A percentile compares a stretch with the other conserved stretches of the same genome.
Conservation (phyloP, 2,329 filamentous ascomycete species). For the Ophiostoma sp. region DNA sequence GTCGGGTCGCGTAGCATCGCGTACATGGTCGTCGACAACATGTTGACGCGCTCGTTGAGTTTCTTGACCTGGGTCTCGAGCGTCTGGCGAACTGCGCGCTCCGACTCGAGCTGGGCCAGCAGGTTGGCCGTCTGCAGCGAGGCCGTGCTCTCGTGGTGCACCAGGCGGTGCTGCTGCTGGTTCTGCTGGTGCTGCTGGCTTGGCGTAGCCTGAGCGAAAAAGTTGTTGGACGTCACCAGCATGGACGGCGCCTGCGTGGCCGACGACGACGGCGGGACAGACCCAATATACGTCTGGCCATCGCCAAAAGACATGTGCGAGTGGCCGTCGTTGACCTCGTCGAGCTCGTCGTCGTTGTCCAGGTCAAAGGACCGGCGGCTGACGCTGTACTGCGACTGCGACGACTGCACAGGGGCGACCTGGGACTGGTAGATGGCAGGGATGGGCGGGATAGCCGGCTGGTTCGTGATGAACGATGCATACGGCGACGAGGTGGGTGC, state of each 20-base stretch:
- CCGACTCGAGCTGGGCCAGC: conserved; percentile 49
- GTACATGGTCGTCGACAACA: conserved; percentile 41
- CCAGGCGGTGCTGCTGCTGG: conserved; percentile 35
- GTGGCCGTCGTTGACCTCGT: conserved; percentile 28
- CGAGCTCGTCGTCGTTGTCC: conserved; percentile 26
- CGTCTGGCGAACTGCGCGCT: conserved; percentile 50
- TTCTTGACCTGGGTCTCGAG: conserved; percentile 54
- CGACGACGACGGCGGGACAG: conserved; percentile 36
- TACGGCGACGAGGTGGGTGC: not conserved
- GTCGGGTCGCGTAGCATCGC: conserved; percentile 35
- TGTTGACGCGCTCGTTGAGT: conserved; percentile 47
- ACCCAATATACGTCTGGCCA: conserved; percentile 41
- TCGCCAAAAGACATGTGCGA: conserved; percentile 45
- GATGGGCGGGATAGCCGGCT: conserved; percentile 28
- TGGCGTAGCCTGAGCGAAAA: not conserved
- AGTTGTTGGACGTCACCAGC: conserved; percentile 9
- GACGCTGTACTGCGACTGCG: conserved; percentile 33
- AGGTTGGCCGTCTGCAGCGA: conserved; percentile 41
- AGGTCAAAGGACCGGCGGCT: conserved; percentile 37
- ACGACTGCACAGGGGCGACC: conserved; percentile 26
- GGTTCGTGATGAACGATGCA: not conserved
- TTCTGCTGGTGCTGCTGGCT: not conserved
- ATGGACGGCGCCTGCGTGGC: conserved; percentile 31
- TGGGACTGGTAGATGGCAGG: conserved; percentile 33
- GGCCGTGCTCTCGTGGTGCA: conserved; percentile 34